These are phyloP conservation scores for Cydonia oblonga DNA, from an alignment of 331 rosid species.

Conservation along the genomic window DNA sequence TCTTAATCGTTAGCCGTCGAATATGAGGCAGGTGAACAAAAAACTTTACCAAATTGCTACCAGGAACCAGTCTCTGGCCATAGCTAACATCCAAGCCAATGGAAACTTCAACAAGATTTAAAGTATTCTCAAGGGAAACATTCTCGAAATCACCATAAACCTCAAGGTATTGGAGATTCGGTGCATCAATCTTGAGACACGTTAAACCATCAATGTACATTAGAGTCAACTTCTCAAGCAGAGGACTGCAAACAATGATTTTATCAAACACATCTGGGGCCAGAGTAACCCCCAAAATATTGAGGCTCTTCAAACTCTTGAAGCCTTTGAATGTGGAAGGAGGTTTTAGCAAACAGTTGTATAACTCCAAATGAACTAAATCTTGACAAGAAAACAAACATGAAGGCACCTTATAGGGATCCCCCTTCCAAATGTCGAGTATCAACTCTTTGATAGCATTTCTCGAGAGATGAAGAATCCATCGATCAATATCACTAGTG, in stretches of 20 bases:
- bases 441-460: slow-evolving; percentile 30
- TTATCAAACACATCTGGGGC: neutral
- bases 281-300: neutral
- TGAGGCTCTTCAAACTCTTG: too few species aligned
- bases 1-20: neutral
- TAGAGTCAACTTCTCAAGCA: neutral
- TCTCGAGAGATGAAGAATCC: slow-evolving; percentile 40
- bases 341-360: neutral
- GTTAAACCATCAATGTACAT: neutral
- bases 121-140: neutral
- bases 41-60: neutral
- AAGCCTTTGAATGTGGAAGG: too few species aligned
- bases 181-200: neutral
- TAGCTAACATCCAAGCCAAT: neutral
- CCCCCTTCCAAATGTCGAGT: slow-evolving; percentile 23
- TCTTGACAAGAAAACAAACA: neutral
- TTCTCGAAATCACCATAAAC: neutral
- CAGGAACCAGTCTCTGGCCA: neutral
- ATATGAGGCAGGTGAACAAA: neutral
- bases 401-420: slow-evolving; percentile 24
- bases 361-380: neutral
- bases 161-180: neutral
- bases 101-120: neutral
- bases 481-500: slow-evolving; percentile 27
- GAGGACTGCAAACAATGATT: neutral